Evolutionary conservation across 352 stramenopile genomes (phyloP).

Genomic region (Sclerospora graminicola): DNA sequence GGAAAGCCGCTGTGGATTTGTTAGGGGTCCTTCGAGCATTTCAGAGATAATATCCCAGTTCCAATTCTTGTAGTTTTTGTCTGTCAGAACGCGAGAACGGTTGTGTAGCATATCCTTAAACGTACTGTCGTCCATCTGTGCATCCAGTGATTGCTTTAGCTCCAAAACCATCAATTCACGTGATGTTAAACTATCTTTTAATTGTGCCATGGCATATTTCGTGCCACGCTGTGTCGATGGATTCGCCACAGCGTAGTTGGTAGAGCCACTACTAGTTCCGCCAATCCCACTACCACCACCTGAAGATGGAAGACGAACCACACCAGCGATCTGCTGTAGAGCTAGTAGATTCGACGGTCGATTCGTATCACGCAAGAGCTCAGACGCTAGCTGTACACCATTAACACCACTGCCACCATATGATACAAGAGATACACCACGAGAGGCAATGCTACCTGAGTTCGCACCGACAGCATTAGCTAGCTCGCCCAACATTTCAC

Average conservation of each 20-base stretch:
- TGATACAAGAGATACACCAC: conserved; percentile 69
- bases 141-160: conserved; percentile 80
- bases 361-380: conserved; percentile 82
- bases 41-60: conserved; percentile 89
- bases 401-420: conserved; percentile 76
- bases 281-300: conserved; percentile 15
- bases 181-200: conserved; percentile 67
- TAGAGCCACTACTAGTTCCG: conserved; percentile 15
- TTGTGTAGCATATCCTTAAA: conserved; percentile 87
- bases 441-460: conserved; percentile 53
- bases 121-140: conserved; percentile 81
- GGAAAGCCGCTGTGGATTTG: conserved; percentile 75
- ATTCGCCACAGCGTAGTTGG: conserved; percentile 22
- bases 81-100: conserved; percentile 69
- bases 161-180: conserved; percentile 81
- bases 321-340: conserved; percentile 28
- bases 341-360: conserved; percentile 50
- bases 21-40: conserved; percentile 76
- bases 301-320: conserved; percentile 25
- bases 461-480: conserved; percentile 69
- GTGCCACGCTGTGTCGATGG: conserved; percentile 27
- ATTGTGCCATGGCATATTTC: conserved; percentile 26
- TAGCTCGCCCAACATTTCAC: conserved; percentile 77
- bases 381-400: conserved; percentile 78
- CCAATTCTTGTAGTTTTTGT: conserved; percentile 89